Percentiles rank a stretch among this genome's conserved stretches.
Evolutionary conservation across 352 stramenopile genomes (phyloP).

Genomic region (Pythium diclinum): DNA sequence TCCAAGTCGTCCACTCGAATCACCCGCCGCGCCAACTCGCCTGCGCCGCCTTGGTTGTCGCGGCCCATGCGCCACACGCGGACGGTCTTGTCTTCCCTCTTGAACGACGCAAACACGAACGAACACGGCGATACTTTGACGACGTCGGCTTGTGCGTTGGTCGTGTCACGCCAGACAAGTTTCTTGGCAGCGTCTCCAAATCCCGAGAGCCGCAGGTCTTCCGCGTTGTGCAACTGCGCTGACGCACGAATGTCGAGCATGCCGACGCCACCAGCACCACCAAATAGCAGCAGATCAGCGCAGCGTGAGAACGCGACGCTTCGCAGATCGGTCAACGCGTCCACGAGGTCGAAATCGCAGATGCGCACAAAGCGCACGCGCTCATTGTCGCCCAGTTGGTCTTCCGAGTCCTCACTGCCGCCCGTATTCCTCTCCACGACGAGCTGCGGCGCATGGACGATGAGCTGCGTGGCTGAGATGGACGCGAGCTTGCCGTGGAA

Average conservation of each 20-base stretch:
- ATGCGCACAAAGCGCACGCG: conserved; percentile 45
- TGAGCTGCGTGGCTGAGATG: conserved; percentile 55
- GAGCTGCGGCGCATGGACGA: conserved; percentile 67
- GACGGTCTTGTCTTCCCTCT: conserved; percentile 30
- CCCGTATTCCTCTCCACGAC: background rate
- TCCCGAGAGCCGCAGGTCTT: conserved; percentile 18
- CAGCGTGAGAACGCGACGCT: conserved; percentile 65
- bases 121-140: conserved; percentile 76
- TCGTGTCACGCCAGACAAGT: conserved; percentile 26
- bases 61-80: conserved; percentile 62
- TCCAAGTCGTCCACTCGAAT: conserved; percentile 37
- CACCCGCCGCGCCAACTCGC: conserved; percentile 11
- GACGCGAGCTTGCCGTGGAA: conserved; percentile 78
- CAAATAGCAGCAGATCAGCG: conserved; percentile 56
- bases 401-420: background rate
- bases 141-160: conserved; percentile 32
- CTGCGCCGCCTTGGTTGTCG: background rate
- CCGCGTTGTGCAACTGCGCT: background rate
- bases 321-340: conserved; percentile 28
- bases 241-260: conserved; percentile 49
- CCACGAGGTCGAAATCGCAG: conserved; percentile 42
- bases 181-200: conserved; percentile 28
- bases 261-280: conserved; percentile 38
- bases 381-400: conserved; percentile 9
- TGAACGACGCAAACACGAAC: conserved; percentile 61